Conservation (phyloP, 306 rosid species). For the Quercus wislizeni region DNA sequence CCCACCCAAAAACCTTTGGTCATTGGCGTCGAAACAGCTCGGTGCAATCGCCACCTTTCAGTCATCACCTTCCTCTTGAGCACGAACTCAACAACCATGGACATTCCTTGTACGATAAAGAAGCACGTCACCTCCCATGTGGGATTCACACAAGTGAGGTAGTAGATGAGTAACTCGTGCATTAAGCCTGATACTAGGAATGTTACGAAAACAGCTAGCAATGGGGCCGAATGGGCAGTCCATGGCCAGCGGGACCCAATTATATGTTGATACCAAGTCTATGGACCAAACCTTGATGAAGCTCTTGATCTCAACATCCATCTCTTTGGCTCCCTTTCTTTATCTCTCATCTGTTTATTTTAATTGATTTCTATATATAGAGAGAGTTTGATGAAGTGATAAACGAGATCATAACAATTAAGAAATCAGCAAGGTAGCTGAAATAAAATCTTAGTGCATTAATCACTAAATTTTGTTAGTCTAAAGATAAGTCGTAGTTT, state of each 20-base stretch:
- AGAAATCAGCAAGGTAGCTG: too few species aligned
- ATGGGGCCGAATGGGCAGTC: not conserved
- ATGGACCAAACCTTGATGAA: conserved; percentile 40
- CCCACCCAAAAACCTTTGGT: conserved; percentile 40
- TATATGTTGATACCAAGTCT: not conserved
- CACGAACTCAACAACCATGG: conserved; percentile 47
- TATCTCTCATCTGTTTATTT: too few species aligned
- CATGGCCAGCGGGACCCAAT: conserved; percentile 19
- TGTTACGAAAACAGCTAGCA: conserved; percentile 22
- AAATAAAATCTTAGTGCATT: too few species aligned
- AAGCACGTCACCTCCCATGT: conserved; percentile 88
- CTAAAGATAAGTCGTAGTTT: too few species aligned
- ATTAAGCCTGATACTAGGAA: conserved; percentile 56
- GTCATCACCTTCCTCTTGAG: conserved; percentile 32
- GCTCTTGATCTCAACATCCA: conserved; percentile 31
- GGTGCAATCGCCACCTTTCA: conserved; percentile 40
- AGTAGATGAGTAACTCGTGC: conserved; percentile 67
- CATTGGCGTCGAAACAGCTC: conserved; percentile 30
- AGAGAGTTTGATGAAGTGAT: too few species aligned
- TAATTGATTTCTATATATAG: too few species aligned
- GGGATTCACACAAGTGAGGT: conserved; percentile 50
- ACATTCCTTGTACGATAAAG: conserved; percentile 56
- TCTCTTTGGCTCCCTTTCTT: not conserved
- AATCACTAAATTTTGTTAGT: too few species aligned
- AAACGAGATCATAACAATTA: too few species aligned